phyloP scores from a whole-genome alignment of 345 rosid species.

The Orychophragmus violaceus region DNA sequence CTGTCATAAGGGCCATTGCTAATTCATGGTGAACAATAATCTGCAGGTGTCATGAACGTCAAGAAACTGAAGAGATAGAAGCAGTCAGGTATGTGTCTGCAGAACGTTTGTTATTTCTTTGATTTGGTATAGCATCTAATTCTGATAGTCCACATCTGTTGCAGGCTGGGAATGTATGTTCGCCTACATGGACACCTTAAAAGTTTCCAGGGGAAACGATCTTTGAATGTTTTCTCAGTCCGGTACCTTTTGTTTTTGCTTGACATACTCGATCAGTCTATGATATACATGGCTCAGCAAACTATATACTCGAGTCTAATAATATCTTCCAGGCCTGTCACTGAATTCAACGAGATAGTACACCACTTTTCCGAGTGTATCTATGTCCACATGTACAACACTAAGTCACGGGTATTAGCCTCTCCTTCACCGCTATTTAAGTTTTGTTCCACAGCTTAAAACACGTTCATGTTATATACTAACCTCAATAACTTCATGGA shows the following conservation, averaged over 20 bases:
- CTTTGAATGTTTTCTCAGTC: slow-evolving; percentile 63
- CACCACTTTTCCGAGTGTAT: slow-evolving; percentile 84
- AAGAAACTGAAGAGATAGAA: slow-evolving; percentile 71
- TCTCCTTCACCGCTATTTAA: not conserved
- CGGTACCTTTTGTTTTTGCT: slow-evolving; percentile 40
- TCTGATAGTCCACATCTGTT: slow-evolving; percentile 2
- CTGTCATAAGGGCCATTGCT: not conserved
- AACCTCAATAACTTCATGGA: slow-evolving; percentile 34
- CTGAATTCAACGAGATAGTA: slow-evolving; percentile 79
- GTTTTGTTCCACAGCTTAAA: not conserved
- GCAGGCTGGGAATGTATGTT: slow-evolving; percentile 81
- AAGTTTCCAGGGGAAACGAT: slow-evolving; percentile 65
- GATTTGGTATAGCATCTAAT: not conserved
- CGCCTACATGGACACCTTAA: slow-evolving; percentile 79
- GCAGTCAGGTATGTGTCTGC: slow-evolving; percentile 48
- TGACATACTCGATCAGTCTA: not conserved
- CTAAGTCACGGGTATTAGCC: slow-evolving; percentile 62
- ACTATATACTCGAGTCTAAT: not conserved
- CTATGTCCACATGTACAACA: slow-evolving; percentile 74
- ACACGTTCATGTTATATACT: slow-evolving; percentile 8
- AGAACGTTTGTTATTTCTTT: not conserved
- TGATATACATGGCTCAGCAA: not conserved
- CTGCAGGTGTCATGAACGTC: slow-evolving; percentile 71
- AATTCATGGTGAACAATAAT: slow-evolving; percentile 9
- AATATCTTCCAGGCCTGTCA: slow-evolving; percentile 63